A percentile compares a stretch with the other conserved stretches of the same genome.
phyloP scores from a whole-genome alignment of 192 early-diverging fungal genomes.

The Backusella parvicylindrica region DNA sequence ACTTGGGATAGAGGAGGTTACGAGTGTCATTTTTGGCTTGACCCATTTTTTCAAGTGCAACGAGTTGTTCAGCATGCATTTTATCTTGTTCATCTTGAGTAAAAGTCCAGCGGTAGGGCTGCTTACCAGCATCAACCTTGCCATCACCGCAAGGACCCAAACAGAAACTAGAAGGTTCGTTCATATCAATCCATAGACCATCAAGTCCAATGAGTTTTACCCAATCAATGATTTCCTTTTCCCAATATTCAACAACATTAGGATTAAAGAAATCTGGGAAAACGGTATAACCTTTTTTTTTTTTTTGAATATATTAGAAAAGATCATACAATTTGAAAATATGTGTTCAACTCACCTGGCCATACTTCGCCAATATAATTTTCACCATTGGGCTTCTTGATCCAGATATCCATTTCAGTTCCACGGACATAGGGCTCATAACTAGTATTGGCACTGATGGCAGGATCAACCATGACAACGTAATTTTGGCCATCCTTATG shows the following conservation, averaged over 20 bases:
- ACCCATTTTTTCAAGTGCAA: neutral
- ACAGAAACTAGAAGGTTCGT: conserved; percentile 64
- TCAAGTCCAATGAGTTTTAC: conserved; percentile 16
- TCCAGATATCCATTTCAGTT: conserved; percentile 47
- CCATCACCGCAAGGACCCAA: conserved; percentile 50
- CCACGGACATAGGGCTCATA: conserved; percentile 54
- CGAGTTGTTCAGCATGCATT: conserved; percentile 18
- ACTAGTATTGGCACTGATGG: conserved; percentile 44
- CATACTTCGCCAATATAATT: conserved; percentile 52
- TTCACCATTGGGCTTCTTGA: conserved; percentile 53
- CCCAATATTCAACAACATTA: conserved; percentile 47
- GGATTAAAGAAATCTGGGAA: conserved; percentile 62
- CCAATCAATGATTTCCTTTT: conserved; percentile 38
- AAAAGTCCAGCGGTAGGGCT: conserved; percentile 22
- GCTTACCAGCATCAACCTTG: conserved; percentile 14
- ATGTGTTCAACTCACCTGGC: neutral
- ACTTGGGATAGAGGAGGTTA: conserved; percentile 41
- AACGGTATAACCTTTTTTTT: conserved; percentile 48
- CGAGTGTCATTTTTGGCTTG: conserved; percentile 9
- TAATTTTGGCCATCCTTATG: conserved; percentile 49
- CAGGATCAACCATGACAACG: conserved; percentile 66
- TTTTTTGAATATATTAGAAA: neutral
- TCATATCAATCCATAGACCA: conserved; percentile 70
- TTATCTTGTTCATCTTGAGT: conserved; percentile 36
- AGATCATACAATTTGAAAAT: neutral